A percentile compares a stretch with the other conserved stretches of the same genome.
Conservation (phyloP, 768 basidiomycete genomes). For the Termitomyces eurrhizus region DNA sequence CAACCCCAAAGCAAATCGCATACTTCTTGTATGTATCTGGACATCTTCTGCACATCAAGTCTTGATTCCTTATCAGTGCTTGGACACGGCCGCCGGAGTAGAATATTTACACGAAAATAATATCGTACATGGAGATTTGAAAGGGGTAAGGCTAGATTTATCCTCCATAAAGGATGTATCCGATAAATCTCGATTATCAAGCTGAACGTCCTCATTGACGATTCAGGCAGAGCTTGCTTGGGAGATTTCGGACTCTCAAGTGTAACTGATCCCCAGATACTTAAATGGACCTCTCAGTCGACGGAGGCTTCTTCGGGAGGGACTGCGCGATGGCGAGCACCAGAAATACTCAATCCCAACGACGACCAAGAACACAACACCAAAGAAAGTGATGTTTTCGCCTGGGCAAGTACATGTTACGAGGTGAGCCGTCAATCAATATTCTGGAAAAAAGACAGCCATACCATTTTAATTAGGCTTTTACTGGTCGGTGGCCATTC, state of each 20-base stretch:
- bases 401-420: constrained; percentile 13
- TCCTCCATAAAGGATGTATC: background rate
- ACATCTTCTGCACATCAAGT: background rate
- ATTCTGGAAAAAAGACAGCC: background rate
- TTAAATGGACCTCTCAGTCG: constrained; percentile 15
- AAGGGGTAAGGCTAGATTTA: constrained; percentile 18
- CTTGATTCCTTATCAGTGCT: constrained; percentile 3
- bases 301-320: constrained; percentile 9
- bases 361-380: constrained; percentile 5
- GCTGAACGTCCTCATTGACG: constrained; percentile 19
- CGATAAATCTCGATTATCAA: background rate
- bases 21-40: constrained; percentile 26
- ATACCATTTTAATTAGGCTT: background rate
- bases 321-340: constrained; percentile 11
- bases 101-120: constrained; percentile 22
- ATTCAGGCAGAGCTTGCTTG: constrained; percentile 16
- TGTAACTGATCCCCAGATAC: constrained; percentile 10
- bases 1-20: constrained; percentile 20
- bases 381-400: constrained; percentile 12
- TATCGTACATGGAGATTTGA: constrained; percentile 30
- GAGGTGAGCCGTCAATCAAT: background rate
- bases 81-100: constrained; percentile 24
- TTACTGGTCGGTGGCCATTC: constrained; percentile 9
- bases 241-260: constrained; percentile 22
- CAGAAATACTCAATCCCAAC: constrained; percentile 4